Evolutionary conservation across 192 early-diverging fungal species (phyloP), one percentile per base, ranked within the genome.

Genomic region (Coemansia sp.): DNA sequence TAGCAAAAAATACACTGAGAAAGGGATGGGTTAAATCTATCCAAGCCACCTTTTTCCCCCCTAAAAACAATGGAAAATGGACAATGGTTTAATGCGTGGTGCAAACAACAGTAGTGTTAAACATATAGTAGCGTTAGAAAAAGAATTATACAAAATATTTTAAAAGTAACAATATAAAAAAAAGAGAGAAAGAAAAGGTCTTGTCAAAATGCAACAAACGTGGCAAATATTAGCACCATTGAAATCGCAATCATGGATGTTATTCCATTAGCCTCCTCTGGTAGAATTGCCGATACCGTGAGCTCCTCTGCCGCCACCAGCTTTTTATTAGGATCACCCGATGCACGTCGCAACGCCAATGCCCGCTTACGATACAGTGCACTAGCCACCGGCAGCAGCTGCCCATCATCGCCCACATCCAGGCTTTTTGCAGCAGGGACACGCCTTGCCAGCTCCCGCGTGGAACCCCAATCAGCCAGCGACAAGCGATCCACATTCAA

Each of bases 221-320:
- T 80, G 62, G 77, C 77, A 62, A 80, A 80, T 61, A 80, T 60
- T 24, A 80, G 67, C 10, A 80, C 77, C 0, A 66, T 69, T 3
- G 77, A 80, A 18, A 80, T 80, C 14, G 77, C 77, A 55, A 80
- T 71, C 77, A 80, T 80, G 18, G 67, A 69, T 0, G 77, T 80
- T 16, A 70, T 59, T 16, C 69, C 69, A 26, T 67, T 80, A 7
- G 60, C 62, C 35, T 74, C 71, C 28, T 71, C 65, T 16, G 63
- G 63, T 6, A 74, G 23, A 4, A 71, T 69, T 3, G 48, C 68
- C 36, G 67, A 66, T 3, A 53, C 67, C 2, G 65, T 60, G 2
- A 65, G 63, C 3, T 76, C 74, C 33, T 70, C 68, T 13, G 73
- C 58, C 0, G 73, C 73, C 18, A 65, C 58, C 51, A 66, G 39